Evolutionary conservation across 192 early-diverging fungal species (phyloP).

Genomic region (Rhizophagus clarus): DNA sequence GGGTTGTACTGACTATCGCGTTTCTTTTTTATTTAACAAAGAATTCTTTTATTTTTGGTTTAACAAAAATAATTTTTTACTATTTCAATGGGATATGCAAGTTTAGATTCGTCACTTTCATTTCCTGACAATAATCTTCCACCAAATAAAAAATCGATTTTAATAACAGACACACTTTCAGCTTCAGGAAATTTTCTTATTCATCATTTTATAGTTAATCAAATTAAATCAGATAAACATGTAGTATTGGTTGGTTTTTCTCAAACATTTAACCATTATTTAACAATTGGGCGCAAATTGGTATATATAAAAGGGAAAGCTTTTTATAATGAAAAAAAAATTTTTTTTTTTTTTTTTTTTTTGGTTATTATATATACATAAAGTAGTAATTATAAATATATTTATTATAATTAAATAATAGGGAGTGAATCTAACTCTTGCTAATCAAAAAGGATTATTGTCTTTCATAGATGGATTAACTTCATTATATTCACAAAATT

Average conservation of each 20-base stretch:
- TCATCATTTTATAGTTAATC: slow-evolving; percentile 65
- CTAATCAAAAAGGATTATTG: slow-evolving; percentile 49
- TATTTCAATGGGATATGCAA: slow-evolving; percentile 21
- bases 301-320: slow-evolving; percentile 20
- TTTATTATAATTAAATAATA: slow-evolving; percentile 30
- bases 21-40: too few relatives aligned
- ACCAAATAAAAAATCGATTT: slow-evolving; percentile 46
- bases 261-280: slow-evolving; percentile 63
- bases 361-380: too few relatives aligned
- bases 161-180: slow-evolving; percentile 57
- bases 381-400: not conserved
- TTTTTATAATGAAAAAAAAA: not conserved
- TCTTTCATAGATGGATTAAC: slow-evolving; percentile 61
- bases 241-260: slow-evolving; percentile 59
- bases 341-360: not conserved
- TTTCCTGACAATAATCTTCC: slow-evolving; percentile 23
- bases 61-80: too few relatives aligned
- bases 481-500: slow-evolving; percentile 19
- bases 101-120: slow-evolving; percentile 13
- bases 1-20: too few relatives aligned
- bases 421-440: slow-evolving; percentile 54
- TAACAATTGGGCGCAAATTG: slow-evolving; percentile 58
- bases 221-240: slow-evolving; percentile 53
- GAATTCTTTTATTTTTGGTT: too few relatives aligned
- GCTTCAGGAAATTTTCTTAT: slow-evolving; percentile 62